These are phyloP conservation scores for Neurospora crassa DNA, from an alignment of 2,329 filamentous ascomycete genomes.

Conservation along the genomic window DNA sequence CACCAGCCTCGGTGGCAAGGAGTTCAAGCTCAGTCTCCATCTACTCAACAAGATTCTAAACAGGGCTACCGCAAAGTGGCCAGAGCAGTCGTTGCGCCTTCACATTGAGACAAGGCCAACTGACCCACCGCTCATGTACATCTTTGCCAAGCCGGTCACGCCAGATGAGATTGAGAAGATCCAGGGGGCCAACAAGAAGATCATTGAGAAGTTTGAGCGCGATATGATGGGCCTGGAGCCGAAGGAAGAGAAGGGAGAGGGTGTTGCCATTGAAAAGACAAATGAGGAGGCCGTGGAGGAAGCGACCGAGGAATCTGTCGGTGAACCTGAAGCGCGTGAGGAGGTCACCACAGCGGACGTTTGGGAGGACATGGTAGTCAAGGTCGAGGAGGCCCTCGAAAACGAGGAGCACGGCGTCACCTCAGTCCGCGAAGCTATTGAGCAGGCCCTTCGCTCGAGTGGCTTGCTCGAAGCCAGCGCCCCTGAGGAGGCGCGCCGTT, in stretches of 20 bases:
- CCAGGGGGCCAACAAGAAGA: conserved; percentile 57
- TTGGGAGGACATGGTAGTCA: conserved; percentile 46
- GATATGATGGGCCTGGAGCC: conserved; percentile 43
- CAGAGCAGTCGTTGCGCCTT: conserved; percentile 64
- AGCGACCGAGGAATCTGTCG: conserved; percentile 3
- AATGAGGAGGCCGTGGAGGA: conserved; percentile 17
- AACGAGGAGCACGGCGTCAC: conserved; percentile 44
- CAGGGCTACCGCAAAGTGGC: conserved; percentile 64
- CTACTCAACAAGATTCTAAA: conserved; percentile 74
- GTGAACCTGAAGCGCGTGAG: conserved; percentile 3
- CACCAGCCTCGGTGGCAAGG: conserved; percentile 60
- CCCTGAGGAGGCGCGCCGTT: conserved; percentile 34
- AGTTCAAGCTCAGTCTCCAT: conserved; percentile 74
- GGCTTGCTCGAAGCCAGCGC: conserved; percentile 39
- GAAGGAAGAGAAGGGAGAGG: conserved; percentile 17
- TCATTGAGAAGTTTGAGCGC: conserved; percentile 60
- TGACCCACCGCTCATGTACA: conserved; percentile 62
- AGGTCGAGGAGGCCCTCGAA: conserved; percentile 47
- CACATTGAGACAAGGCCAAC: conserved; percentile 68
- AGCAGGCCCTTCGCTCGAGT: conserved; percentile 45
- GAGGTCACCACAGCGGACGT: conserved; percentile 18
- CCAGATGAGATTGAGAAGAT: conserved; percentile 62
- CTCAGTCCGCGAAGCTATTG: conserved; percentile 43
- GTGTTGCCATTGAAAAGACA: conserved; percentile 2
- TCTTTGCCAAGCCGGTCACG: conserved; percentile 79